A percentile compares a stretch with the other conserved stretches of the same genome.
Evolutionary conservation across 768 basidiomycete species (phyloP).

Genomic region (Royoungia palumana): DNA sequence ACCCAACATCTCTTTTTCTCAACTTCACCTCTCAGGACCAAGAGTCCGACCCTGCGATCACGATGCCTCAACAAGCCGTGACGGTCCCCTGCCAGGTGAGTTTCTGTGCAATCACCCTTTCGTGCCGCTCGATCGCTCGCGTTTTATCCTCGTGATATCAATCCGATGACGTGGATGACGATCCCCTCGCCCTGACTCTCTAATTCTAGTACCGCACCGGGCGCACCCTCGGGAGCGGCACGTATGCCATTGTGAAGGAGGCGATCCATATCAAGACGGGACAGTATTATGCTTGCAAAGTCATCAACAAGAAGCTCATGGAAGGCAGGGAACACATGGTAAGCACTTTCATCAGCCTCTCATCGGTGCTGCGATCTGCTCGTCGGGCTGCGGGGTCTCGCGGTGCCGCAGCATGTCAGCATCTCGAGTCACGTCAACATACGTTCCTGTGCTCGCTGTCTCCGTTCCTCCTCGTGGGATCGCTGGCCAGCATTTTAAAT

Average conservation of each 20-base stretch:
- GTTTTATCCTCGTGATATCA: background rate
- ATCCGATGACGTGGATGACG: slow-evolving; percentile 6
- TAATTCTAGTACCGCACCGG: slow-evolving; percentile 74
- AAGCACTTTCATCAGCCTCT: slow-evolving; percentile 22
- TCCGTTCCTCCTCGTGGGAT: background rate
- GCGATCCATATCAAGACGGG: slow-evolving; percentile 91
- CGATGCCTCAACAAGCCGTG: slow-evolving; percentile 32
- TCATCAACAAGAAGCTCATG: slow-evolving; percentile 99
- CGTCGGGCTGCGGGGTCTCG: background rate
- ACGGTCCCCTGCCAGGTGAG: slow-evolving; percentile 49
- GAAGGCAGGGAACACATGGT: slow-evolving; percentile 98
- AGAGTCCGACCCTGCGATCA: slow-evolving; percentile 6
- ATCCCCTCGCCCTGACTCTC: background rate
- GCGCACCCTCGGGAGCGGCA: slow-evolving; percentile 85
- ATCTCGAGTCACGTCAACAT: background rate
- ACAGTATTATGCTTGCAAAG: slow-evolving; percentile 98
- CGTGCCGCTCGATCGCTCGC: background rate
- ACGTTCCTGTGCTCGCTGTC: slow-evolving; percentile 1
- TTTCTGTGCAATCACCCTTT: background rate
- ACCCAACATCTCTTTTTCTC: slow-evolving; percentile 5
- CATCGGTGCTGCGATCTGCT: slow-evolving; percentile 8
- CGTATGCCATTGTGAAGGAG: slow-evolving; percentile 94
- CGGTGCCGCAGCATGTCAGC: background rate
- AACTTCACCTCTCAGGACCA: slow-evolving; percentile 15
- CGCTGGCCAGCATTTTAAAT: slow-evolving; percentile 9